phyloP scores from a whole-genome alignment of 208 protist species.

The Zelonia costaricensis region DNA sequence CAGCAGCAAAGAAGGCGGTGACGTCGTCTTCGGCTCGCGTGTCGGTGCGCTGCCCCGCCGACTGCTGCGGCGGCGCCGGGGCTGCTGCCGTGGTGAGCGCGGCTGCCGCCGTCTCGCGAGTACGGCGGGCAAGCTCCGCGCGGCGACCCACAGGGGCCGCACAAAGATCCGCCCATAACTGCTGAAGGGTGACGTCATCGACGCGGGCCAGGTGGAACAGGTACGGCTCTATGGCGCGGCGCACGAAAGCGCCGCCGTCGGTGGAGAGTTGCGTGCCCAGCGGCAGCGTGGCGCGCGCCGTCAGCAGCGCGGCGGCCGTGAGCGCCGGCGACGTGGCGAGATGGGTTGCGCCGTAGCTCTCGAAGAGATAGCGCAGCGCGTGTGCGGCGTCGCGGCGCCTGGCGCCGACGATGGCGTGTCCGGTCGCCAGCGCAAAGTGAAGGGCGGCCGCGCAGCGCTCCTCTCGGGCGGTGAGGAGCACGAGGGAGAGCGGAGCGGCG shows the following conservation, averaged over 20 bases:
- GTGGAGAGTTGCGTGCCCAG: not conserved
- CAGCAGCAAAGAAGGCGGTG: conserved; percentile 14
- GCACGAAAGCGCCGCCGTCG: not conserved
- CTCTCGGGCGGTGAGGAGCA: conserved; percentile 6
- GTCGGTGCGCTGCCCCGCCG: no score
- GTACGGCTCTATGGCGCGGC: not conserved
- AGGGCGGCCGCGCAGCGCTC: conserved; percentile 12
- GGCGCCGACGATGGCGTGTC: not conserved
- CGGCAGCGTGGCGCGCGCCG: not conserved
- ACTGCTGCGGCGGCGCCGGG: no score
- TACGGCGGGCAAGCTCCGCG: not conserved
- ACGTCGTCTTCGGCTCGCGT: conserved; percentile 18
- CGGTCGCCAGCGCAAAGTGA: conserved; percentile 17
- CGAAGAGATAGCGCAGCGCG: conserved; percentile 11
- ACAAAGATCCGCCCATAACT: not conserved
- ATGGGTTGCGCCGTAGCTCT: not conserved
- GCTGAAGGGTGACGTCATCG: not conserved
- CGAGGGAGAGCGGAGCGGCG: not conserved
- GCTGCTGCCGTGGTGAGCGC: not conserved
- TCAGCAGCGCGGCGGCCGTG: not conserved
- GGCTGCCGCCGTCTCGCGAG: not conserved
- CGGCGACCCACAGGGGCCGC: not conserved
- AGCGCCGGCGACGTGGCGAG: conserved; percentile 12
- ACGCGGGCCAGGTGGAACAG: not conserved
- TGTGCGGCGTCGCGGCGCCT: not conserved